Base-by-base conservation (phyloP, 345 rosid species). In the Cochlearia excelsa region DNA sequence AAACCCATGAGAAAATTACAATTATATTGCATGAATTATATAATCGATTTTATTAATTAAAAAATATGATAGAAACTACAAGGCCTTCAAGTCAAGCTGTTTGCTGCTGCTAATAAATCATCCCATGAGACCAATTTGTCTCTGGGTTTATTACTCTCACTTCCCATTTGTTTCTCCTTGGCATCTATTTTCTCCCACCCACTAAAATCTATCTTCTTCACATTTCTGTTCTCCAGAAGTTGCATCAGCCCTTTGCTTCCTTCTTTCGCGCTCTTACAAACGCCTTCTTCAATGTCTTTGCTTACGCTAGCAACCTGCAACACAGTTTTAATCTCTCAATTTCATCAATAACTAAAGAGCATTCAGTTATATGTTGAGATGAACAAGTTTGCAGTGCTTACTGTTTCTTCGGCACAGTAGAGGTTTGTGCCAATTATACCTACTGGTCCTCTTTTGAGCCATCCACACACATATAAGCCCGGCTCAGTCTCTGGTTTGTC, bases 381-480 rank as follows among this genome's bases (percentile, higher is more conserved):
- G 31, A 30, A 47, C 27, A 40, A 31, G 67, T 54, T 54, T 46
- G n/a, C 7, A 45, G 57, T 16, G 6, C 88, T 82, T 77, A 92
- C 96, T 23, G 95, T 89, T 85, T 87, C 94, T 63, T 89, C 95
- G 0, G 97, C 88, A 57, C 99, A 89, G 71, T 82, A 81, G 26
- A 82, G 97, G 78, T 93, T 87, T 56, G 97, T 89, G 47, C 75
- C 95, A 46, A 89, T 81, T 51, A 93, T 89, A 64, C 97, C 95
- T 1, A 85, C 85, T 46, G 97, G 95, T 68, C 95, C 97, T 75
- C 97, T 81, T 79, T 87, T 93, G 54, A 93, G 79, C 97, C 99
- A 93, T 46, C 94, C 99, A 56, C 95, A 85, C 11, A 85, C 99
- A 30, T 93, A 89, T 72, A 87, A 73, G n/a, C 99, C 95, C 2